Evolutionary conservation across 192 early-diverging fungal genomes (phyloP).

Genomic region (Thoreauomyces humboldtii): DNA sequence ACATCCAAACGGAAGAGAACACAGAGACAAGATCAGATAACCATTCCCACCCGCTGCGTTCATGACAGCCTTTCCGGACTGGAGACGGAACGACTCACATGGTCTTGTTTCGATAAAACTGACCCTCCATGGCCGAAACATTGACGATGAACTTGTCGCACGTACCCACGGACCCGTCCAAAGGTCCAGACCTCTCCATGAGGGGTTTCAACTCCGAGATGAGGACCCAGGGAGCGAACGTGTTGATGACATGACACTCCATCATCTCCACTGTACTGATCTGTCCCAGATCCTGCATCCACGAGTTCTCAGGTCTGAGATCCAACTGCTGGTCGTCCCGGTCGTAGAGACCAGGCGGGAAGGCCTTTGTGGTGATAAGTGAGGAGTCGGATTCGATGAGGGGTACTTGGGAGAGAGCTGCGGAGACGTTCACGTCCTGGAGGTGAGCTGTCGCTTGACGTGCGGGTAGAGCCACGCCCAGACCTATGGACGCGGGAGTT

Average conservation of each 20-base stretch:
- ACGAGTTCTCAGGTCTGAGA: constrained; percentile 46
- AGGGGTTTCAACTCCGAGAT: constrained; percentile 49
- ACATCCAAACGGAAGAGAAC: no score
- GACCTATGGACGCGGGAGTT: neutral
- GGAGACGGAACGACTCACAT: constrained; percentile 34
- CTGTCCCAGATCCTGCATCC: constrained; percentile 50
- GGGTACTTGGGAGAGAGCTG: constrained; percentile 43
- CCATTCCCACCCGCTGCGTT: neutral
- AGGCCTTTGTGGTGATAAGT: constrained; percentile 9
- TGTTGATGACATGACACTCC: constrained; percentile 60
- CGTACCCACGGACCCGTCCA: constrained; percentile 21
- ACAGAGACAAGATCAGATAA: neutral
- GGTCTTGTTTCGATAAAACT: constrained; percentile 55
- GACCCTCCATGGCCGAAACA: constrained; percentile 59
- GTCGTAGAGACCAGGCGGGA: constrained; percentile 49
- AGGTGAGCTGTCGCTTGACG: constrained; percentile 17
- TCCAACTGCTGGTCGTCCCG: constrained; percentile 59
- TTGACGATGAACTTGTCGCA: constrained; percentile 55
- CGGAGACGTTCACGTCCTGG: constrained; percentile 33
- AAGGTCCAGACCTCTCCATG: constrained; percentile 34
- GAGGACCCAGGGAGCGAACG: constrained; percentile 56
- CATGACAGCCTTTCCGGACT: no score
- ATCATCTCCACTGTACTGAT: constrained; percentile 55
- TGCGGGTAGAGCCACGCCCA: constrained; percentile 24
- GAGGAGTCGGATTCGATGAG: constrained; percentile 33